Conservation (phyloP, 225 moss, liverwort and hornwort species). For the Bryum argenteum region DNA sequence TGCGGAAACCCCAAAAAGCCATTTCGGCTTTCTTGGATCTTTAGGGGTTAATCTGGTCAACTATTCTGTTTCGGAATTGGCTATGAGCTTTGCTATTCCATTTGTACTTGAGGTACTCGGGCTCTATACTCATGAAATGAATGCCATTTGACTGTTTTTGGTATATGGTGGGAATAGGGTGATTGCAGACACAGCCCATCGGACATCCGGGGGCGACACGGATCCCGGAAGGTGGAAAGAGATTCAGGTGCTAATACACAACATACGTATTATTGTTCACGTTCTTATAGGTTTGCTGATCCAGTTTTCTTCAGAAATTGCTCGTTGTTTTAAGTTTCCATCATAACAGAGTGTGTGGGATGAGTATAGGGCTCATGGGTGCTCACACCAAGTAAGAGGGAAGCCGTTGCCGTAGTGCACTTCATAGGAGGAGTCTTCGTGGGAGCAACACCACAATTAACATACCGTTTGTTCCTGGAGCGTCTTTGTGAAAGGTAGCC, state of each 20-base stretch:
- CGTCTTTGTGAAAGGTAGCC: constrained; percentile 73
- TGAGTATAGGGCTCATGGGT: constrained; percentile 78
- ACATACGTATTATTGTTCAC: neutral
- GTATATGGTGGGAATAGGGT: constrained; percentile 51
- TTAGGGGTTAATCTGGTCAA: too few relatives aligned
- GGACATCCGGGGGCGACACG: constrained; percentile 53
- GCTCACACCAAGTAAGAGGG: constrained; percentile 58
- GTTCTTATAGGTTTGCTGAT: neutral
- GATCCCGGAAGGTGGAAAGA: constrained; percentile 80
- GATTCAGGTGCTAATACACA: constrained; percentile 60
- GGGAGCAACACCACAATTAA: constrained; percentile 89
- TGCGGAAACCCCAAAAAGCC: too few relatives aligned
- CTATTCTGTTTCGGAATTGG: neutral
- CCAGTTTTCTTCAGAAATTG: neutral
- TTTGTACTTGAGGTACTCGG: neutral
- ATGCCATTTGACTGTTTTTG: neutral
- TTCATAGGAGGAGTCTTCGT: constrained; percentile 91
- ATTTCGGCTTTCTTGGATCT: too few relatives aligned
- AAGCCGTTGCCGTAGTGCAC: constrained; percentile 73
- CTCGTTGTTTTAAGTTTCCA: constrained; percentile 4
- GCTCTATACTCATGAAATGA: neutral
- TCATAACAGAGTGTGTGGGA: constrained; percentile 4
- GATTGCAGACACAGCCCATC: constrained; percentile 75
- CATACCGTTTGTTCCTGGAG: constrained; percentile 85
- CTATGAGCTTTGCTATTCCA: neutral